Evolutionary conservation across 495 filamentous ascomycete genomes (phyloP).

Genomic region (Penicillium flavigenum): DNA sequence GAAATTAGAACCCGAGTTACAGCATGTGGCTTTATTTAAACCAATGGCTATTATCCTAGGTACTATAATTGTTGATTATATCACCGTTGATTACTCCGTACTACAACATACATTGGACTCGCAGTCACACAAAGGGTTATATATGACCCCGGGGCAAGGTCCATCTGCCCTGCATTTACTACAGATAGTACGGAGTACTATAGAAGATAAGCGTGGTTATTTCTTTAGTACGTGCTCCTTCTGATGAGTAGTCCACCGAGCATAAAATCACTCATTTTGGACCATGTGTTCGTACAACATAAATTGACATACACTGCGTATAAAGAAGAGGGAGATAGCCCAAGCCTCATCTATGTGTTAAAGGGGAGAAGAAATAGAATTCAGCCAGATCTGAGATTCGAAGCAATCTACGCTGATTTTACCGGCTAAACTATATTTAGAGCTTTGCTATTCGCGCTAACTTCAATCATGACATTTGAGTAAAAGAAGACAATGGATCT

Average conservation of each 20-base stretch:
- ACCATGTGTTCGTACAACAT: neutral
- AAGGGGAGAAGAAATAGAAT: neutral
- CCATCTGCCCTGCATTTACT: too few species aligned
- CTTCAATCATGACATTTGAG: neutral
- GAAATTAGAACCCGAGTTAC: neutral
- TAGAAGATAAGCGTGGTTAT: neutral
- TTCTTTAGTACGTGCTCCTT: neutral
- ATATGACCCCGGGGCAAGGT: neutral
- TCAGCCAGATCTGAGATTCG: neutral
- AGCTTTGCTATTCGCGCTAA: neutral
- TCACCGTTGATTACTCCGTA: neutral
- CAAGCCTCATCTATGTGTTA: neutral
- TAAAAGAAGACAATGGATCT: neutral
- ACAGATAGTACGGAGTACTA: neutral
- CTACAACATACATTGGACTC: neutral
- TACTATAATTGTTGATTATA: neutral
- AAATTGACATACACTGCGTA: neutral
- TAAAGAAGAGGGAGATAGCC: neutral
- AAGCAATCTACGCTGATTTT: neutral
- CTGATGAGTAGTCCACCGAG: neutral
- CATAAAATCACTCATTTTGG: neutral
- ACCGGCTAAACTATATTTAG: neutral
- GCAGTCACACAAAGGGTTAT: neutral
- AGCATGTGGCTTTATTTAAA: neutral
- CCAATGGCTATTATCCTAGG: neutral